Conservation (phyloP, 345 rosid genomes). For the Brassica nigra region DNA sequence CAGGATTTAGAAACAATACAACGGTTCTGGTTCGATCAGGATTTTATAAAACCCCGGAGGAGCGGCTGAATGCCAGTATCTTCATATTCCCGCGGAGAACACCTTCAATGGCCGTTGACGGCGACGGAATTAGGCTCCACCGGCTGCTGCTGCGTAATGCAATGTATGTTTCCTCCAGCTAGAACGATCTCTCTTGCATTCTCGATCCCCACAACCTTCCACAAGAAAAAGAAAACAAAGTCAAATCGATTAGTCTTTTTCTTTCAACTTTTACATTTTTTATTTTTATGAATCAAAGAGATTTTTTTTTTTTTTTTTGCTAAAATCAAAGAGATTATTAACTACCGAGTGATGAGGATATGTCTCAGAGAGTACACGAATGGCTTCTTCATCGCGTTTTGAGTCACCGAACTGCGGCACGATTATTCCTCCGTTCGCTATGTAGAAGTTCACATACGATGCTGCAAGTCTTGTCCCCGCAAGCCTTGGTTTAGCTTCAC, state of each 20-base stretch:
- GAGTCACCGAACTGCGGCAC: conserved; percentile 83
- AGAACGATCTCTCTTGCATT: conserved; percentile 84
- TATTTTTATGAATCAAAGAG: neutral
- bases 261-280: too few relatives aligned
- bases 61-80: neutral
- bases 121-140: conserved; percentile 34
- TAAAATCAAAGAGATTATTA: conserved; percentile 3
- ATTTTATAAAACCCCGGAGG: neutral
- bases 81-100: neutral
- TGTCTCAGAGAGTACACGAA: conserved; percentile 61
- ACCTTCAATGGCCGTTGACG: conserved; percentile 13
- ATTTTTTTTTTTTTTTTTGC: too few relatives aligned
- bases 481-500: conserved; percentile 62
- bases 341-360: conserved; percentile 69
- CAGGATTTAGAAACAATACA: neutral
- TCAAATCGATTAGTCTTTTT: too few relatives aligned
- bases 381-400: conserved; percentile 79
- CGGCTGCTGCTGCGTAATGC: conserved; percentile 95
- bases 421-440: conserved; percentile 76
- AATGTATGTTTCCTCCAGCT: conserved; percentile 93
- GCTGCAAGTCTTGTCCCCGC: conserved; percentile 90
- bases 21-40: conserved; percentile 21
- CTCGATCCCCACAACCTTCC: conserved; percentile 70
- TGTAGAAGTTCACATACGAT: conserved; percentile 79
- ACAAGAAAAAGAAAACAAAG: neutral